Conservation (phyloP, 371 early-diverging fungal genomes). For the Basidiobolus meristosporus region DNA sequence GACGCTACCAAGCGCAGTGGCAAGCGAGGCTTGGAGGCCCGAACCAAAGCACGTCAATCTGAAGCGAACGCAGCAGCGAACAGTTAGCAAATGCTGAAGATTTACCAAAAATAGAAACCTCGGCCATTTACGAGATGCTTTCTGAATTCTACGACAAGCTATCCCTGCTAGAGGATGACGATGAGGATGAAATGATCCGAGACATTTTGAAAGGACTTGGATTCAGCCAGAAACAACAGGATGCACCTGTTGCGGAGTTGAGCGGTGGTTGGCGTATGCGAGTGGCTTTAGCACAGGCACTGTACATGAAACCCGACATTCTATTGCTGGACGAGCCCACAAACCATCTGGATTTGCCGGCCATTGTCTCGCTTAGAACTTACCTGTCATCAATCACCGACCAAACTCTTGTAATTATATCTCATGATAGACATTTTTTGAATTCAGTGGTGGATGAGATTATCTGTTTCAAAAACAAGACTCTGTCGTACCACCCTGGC, state of each 20-base stretch:
- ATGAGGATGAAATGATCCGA: conserved; percentile 29
- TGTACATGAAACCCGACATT: conserved; percentile 56
- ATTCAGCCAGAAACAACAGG: conserved; percentile 20
- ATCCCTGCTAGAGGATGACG: conserved; percentile 20
- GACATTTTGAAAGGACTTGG: conserved; percentile 38
- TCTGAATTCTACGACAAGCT: conserved; percentile 23
- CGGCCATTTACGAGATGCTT: conserved; percentile 23
- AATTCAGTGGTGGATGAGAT: conserved; percentile 45
- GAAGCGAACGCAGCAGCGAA: conserved; percentile 9
- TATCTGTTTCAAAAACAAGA: conserved; percentile 39
- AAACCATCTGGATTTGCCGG: conserved; percentile 64
- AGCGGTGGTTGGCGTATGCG: conserved; percentile 87
- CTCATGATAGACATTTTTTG: conserved; percentile 68
- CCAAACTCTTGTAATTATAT: conserved; percentile 46
- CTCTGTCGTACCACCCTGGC: conserved; percentile 44
- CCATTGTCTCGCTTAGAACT: conserved; percentile 57
- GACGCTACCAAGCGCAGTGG: conserved; percentile 59
- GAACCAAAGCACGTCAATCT: conserved; percentile 33
- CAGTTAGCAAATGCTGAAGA: background rate
- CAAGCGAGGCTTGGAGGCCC: conserved; percentile 53
- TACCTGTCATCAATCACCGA: conserved; percentile 43
- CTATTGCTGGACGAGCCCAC: no score
- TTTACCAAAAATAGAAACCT: no score
- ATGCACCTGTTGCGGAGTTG: conserved; percentile 19
- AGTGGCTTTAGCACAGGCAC: conserved; percentile 60